phyloP scores from a whole-genome alignment of 169 alveolate genomes.

The Cyclospora cayetanensis region DNA sequence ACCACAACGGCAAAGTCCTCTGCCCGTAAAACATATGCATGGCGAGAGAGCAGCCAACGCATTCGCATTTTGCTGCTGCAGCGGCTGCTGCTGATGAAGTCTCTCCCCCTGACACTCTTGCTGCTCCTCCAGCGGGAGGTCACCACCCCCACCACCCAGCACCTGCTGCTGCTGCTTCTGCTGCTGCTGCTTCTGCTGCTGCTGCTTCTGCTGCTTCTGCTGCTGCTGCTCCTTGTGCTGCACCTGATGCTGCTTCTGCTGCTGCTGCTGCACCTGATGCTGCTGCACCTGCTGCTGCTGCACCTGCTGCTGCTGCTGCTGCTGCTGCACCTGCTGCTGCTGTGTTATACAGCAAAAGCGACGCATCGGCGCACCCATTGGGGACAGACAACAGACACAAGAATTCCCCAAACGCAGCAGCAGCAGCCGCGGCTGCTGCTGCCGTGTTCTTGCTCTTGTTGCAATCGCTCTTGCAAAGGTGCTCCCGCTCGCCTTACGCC shows the following conservation, averaged over 20 bases:
- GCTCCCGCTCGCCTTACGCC: too few relatives aligned
- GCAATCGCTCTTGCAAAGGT: too few relatives aligned
- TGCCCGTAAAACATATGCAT: slow-evolving; percentile 73
- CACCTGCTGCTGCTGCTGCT: not conserved
- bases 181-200: too few relatives aligned
- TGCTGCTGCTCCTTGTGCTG: not conserved
- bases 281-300: not conserved
- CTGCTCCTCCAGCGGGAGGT: too few relatives aligned
- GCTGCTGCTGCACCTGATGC: not conserved
- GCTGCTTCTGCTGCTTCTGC: too few relatives aligned
- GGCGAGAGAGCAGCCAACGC: slow-evolving; percentile 66
- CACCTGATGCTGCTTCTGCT: not conserved
- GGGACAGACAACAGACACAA: not conserved
- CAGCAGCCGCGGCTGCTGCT: not conserved
- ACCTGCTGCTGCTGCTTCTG: too few relatives aligned
- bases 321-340: not conserved
- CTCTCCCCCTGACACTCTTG: too few relatives aligned
- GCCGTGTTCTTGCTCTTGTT: not conserved
- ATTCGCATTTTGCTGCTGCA: slow-evolving; percentile 53
- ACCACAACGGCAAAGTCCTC: slow-evolving; percentile 79
- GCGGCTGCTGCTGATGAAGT: not conserved
- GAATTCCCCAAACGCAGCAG: not conserved
- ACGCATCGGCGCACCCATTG: too few relatives aligned
- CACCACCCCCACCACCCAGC: too few relatives aligned
- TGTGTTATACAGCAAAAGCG: not conserved